phyloP scores from a whole-genome alignment of 331 rosid species.

The Prunus yedoensis region DNA sequence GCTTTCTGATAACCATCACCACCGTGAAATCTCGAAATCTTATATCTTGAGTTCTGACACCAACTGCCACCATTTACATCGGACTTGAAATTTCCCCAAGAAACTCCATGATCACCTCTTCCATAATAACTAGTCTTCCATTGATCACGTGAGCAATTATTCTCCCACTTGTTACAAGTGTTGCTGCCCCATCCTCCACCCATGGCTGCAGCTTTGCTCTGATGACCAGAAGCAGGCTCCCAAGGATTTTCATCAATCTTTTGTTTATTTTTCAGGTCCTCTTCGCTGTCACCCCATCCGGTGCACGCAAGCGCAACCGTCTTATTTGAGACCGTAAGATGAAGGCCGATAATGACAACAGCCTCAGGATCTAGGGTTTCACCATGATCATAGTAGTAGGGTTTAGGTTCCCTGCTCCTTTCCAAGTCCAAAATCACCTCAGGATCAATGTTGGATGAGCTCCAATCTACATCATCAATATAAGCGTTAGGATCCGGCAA shows the following conservation, averaged over 20 bases:
- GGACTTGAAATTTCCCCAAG: slow-evolving; percentile 28
- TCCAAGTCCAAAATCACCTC: slow-evolving; percentile 60
- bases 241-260: slow-evolving; percentile 30
- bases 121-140: slow-evolving; percentile 2
- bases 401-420: slow-evolving; percentile 25
- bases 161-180: slow-evolving; percentile 36
- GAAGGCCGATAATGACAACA: slow-evolving; percentile 27
- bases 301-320: slow-evolving; percentile 37
- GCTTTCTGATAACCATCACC: slow-evolving; percentile 30
- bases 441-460: slow-evolving; percentile 40
- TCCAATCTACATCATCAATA: slow-evolving; percentile 67
- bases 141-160: background rate
- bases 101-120: slow-evolving; percentile 24
- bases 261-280: slow-evolving; percentile 24
- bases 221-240: slow-evolving; percentile 23
- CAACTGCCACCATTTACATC: slow-evolving; percentile 24
- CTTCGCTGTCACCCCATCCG: slow-evolving; percentile 55
- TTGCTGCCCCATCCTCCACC: slow-evolving; percentile 22
- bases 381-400: background rate
- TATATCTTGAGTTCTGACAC: slow-evolving; percentile 35
- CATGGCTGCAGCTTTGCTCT: background rate
- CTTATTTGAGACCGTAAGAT: slow-evolving; percentile 37
- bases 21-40: slow-evolving; percentile 34
- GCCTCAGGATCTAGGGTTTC: slow-evolving; percentile 19
- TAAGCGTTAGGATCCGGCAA: slow-evolving; percentile 65